A percentile compares a stretch with the other conserved stretches of the same genome.
These are phyloP conservation scores for Colletotrichum sp. DNA, from an alignment of 2,329 filamentous ascomycete genomes.

Conservation along the genomic window DNA sequence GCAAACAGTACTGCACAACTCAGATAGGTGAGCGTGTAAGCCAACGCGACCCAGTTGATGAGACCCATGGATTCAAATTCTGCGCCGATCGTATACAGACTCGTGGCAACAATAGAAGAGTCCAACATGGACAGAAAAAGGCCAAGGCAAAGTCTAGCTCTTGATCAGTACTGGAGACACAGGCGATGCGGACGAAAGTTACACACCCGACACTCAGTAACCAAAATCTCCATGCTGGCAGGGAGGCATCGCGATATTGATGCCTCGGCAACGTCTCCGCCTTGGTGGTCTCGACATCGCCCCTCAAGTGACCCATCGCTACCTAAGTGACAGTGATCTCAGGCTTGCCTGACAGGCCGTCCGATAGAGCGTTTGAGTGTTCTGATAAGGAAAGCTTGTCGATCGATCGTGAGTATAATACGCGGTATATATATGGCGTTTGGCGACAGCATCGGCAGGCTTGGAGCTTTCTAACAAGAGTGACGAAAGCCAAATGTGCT, in stretches of 20 bases:
- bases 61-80: conserved; percentile 51
- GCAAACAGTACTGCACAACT: conserved; percentile 61
- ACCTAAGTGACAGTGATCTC: background rate
- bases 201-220: conserved; percentile 36
- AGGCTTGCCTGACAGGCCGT: background rate
- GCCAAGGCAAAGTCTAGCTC: conserved; percentile 51
- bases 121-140: conserved; percentile 65
- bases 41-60: conserved; percentile 60
- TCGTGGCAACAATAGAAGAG: conserved; percentile 64
- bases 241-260: conserved; percentile 1
- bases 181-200: background rate
- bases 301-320: background rate
- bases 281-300: background rate
- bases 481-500: background rate
- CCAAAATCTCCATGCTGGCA: conserved; percentile 38
- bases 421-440: background rate
- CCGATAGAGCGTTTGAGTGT: background rate
- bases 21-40: conserved; percentile 62
- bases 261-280: background rate
- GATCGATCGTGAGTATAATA: background rate
- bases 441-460: background rate
- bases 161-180: background rate
- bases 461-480: background rate
- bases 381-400: background rate
- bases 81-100: conserved; percentile 57